A percentile compares a stretch with the other conserved stretches of the same genome.
Conservation (phyloP, 805 yeast species). For the Starmerella ratchasimensis region DNA sequence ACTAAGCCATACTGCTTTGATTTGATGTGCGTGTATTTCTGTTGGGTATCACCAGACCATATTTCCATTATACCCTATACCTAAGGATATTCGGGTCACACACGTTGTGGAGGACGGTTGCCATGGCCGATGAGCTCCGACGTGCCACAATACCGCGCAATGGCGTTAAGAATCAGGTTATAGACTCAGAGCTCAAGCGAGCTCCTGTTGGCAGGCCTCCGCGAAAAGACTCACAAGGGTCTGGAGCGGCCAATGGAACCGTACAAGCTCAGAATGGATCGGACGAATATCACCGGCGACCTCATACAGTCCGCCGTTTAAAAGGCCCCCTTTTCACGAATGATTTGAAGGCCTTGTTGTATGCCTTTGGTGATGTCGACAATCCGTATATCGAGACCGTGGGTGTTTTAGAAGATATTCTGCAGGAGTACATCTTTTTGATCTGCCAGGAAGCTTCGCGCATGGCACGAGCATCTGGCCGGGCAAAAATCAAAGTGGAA, state of each 20-base stretch:
- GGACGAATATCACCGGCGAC: conserved; percentile 5
- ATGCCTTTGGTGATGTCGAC: conserved; percentile 62
- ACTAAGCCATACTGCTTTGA: no score
- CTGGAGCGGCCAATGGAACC: neutral
- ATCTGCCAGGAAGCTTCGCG: conserved; percentile 42
- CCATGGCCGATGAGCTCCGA: no score
- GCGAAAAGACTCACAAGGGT: no score
- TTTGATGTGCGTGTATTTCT: no score
- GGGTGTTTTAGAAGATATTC: conserved; percentile 51
- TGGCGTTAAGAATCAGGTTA: no score
- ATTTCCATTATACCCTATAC: no score
- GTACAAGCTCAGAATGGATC: neutral
- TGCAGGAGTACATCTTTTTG: conserved; percentile 49
- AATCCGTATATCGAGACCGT: conserved; percentile 54
- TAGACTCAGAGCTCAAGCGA: no score
- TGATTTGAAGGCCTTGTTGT: conserved; percentile 44
- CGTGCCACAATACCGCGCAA: no score
- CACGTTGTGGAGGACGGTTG: no score
- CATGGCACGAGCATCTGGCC: conserved; percentile 37
- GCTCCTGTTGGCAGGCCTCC: no score
- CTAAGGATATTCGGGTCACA: no score
- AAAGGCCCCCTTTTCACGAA: conserved; percentile 26
- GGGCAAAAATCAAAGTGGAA: conserved; percentile 55
- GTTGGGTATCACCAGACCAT: no score
- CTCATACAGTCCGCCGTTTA: conserved; percentile 7